Percentiles rank a stretch among this genome's conserved stretches.
These are phyloP conservation scores for Grigorovia yakushimaensis DNA, from an alignment of 805 yeast genomes.

Conservation along the genomic window DNA sequence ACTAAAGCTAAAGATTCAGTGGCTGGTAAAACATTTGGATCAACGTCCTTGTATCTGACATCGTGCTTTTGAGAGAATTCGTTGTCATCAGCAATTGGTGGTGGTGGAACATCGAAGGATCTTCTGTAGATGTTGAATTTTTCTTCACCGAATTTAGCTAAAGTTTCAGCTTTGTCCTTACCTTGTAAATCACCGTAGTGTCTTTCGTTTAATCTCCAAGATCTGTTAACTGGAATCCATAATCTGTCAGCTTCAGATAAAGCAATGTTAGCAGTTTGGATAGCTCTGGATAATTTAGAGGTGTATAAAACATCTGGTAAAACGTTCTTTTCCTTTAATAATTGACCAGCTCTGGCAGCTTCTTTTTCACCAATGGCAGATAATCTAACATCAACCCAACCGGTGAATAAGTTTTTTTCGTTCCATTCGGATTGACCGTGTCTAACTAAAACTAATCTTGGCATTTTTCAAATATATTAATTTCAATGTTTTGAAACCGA, in stretches of 20 bases:
- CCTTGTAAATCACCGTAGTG: slow-evolving; percentile 99
- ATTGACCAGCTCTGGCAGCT: slow-evolving; percentile 88
- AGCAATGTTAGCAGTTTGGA: slow-evolving; percentile 95
- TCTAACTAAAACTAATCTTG: slow-evolving; percentile 83
- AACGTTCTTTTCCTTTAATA: slow-evolving; percentile 77
- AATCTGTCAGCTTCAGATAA: slow-evolving; percentile 79
- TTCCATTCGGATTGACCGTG: slow-evolving; percentile 99
- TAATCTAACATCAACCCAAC: slow-evolving; percentile 94
- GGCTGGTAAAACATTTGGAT: slow-evolving; percentile 80
- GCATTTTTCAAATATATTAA: slow-evolving; percentile 23
- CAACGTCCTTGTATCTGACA: slow-evolving; percentile 73
- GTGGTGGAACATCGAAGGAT: slow-evolving; percentile 95
- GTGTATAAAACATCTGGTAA: slow-evolving; percentile 86
- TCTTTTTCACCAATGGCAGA: slow-evolving; percentile 79
- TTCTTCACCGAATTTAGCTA: slow-evolving; percentile 80
- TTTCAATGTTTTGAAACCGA: neutral
- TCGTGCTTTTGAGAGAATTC: slow-evolving; percentile 81
- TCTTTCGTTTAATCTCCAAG: slow-evolving; percentile 98
- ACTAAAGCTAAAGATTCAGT: slow-evolving; percentile 93
- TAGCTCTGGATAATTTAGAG: slow-evolving; percentile 86
- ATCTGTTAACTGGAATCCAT: slow-evolving; percentile 84
- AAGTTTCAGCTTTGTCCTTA: slow-evolving; percentile 91
- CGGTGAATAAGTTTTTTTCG: slow-evolving; percentile 95
- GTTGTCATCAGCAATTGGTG: slow-evolving; percentile 66
- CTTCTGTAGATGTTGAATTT: slow-evolving; percentile 97